Conservation (phyloP, 2,329 filamentous ascomycete genomes). For the Alternaria hordeiaustralica region DNA sequence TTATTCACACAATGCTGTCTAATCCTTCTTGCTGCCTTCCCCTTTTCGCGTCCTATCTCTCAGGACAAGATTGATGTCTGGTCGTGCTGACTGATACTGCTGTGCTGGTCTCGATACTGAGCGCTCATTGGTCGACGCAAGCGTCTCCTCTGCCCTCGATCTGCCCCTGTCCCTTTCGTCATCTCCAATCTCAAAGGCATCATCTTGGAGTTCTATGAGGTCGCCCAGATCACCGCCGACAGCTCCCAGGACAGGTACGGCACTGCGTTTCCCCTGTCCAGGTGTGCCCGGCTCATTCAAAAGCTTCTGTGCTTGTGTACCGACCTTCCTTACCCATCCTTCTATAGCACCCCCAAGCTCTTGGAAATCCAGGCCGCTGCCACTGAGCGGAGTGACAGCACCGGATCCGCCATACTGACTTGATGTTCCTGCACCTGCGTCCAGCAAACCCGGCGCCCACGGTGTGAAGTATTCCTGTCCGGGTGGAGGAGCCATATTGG, state of each 20-base stretch:
- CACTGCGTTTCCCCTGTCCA: slow-evolving; percentile 37
- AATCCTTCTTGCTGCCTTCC: slow-evolving; percentile 39
- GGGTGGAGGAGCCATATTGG: slow-evolving; percentile 68
- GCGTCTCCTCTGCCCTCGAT: slow-evolving; percentile 19
- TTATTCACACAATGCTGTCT: slow-evolving; percentile 5
- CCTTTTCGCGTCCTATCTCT: slow-evolving; percentile 37
- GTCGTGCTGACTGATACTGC: slow-evolving; percentile 42
- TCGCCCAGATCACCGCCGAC: slow-evolving; percentile 62
- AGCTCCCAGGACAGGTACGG: slow-evolving; percentile 47
- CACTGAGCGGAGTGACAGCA: slow-evolving; percentile 36
- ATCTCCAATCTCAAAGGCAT: slow-evolving; percentile 57
- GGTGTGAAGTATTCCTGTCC: slow-evolving; percentile 62
- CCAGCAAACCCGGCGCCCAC: slow-evolving; percentile 46
- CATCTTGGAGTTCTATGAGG: slow-evolving; percentile 72
- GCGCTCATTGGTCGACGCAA: slow-evolving; percentile 23
- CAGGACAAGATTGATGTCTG: slow-evolving; percentile 38
- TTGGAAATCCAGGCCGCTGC: slow-evolving; percentile 64
- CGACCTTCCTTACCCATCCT: slow-evolving; percentile 86
- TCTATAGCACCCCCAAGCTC: slow-evolving; percentile 88
- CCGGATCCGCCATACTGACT: slow-evolving; percentile 39
- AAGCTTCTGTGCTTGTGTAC: slow-evolving; percentile 62
- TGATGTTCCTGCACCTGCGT: slow-evolving; percentile 37
- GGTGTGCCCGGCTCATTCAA: slow-evolving; percentile 43
- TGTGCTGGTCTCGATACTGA: slow-evolving; percentile 15
- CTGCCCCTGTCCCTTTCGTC: slow-evolving; percentile 40